phyloP scores from a whole-genome alignment of 2,329 filamentous ascomycete genomes.

The Colletotrichum incanum region DNA sequence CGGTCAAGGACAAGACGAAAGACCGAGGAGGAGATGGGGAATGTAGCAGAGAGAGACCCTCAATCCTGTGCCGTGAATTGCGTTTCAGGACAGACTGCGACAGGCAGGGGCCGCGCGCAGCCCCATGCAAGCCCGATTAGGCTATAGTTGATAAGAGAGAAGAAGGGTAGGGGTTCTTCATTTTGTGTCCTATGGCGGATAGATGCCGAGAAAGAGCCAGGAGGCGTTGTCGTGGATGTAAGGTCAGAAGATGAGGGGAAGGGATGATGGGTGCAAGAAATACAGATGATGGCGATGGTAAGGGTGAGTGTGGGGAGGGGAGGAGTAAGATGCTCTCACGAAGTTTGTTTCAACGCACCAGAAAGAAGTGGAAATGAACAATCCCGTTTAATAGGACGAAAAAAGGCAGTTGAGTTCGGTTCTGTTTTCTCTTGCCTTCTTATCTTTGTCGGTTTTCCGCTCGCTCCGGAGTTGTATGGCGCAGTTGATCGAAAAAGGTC shows the following conservation, averaged over 20 bases:
- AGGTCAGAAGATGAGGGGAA: constrained; percentile 12
- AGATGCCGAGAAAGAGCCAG: not conserved
- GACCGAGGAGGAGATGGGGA: not conserved
- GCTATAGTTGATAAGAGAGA: not conserved
- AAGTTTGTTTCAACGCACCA: constrained; percentile 35
- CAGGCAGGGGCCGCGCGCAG: constrained; percentile 9
- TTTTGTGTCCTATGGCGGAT: not conserved
- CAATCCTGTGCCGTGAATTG: constrained; percentile 17
- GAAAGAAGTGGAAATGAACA: constrained; percentile 21
- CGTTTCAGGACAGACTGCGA: constrained; percentile 37
- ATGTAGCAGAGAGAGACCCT: constrained; percentile 8
- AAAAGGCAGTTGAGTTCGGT: constrained; percentile 14
- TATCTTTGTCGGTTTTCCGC: constrained; percentile 3
- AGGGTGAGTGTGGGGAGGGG: not conserved
- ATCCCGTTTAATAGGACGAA: constrained; percentile 11
- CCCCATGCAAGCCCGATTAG: constrained; percentile 13
- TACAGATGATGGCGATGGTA: not conserved
- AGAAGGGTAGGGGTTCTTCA: not conserved
- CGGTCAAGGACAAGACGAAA: not conserved
- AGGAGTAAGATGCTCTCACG: constrained; percentile 33
- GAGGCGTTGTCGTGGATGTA: not conserved
- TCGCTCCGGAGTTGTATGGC: constrained; percentile 3
- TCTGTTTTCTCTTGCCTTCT: not conserved
- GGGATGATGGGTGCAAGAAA: constrained; percentile 8
- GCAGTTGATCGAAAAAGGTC: not conserved